Base-by-base conservation (phyloP, 768 basidiomycete species). In the Gloeostereum incarnatum region DNA sequence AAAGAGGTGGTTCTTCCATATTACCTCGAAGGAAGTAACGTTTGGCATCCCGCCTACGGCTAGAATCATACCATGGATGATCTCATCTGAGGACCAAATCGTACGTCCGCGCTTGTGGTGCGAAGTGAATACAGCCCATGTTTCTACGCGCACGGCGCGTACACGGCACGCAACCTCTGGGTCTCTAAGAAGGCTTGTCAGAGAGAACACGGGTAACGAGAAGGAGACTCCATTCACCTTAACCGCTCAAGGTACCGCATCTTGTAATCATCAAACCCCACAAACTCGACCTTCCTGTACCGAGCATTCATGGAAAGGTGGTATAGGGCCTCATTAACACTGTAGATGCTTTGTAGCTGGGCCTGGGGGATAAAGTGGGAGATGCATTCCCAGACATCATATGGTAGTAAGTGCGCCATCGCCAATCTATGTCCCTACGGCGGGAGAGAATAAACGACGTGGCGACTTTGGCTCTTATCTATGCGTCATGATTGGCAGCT, bases 21-120 rank as follows among this genome's bases (percentile, higher is more conserved):
- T 24, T 16, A 41, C 25, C 21, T 36, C 24, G 32, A 41, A 41
- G 4, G 31, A 25, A 13, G 9, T 17, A 17, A 41, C 14, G 35
- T 37, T 26, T 10, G 17, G 20, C 40, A 41, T 41, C 2, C 3
- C 35, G 9, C 18, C 8, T 6, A 41, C 18, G n/a, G 40, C 33
- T 11, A 17, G 10, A n/a, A 24, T 27, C 20, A 41, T 35, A 3
- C 34, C 40, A 11, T 18, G 40, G 23, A 41, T 37, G 24, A 41
- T 41, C 19, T 41, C 40, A 25, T 35, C 24, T 5, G 40, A 36
- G 7, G 40, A 36, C 11, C 16, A 41, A 9, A 41, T 41, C 7
- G 40, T 41, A 14, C 17, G 21, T 17, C 31, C 30, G 21, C 39
- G 39, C 6, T 19, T 17, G 20, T 24, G 31, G 27, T 40, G 39